Percentiles rank a stretch among this genome's conserved stretches.
These are phyloP conservation scores for Scopulariopsis brevicaulis DNA, from an alignment of 2,329 filamentous ascomycete species.

Conservation along the genomic window DNA sequence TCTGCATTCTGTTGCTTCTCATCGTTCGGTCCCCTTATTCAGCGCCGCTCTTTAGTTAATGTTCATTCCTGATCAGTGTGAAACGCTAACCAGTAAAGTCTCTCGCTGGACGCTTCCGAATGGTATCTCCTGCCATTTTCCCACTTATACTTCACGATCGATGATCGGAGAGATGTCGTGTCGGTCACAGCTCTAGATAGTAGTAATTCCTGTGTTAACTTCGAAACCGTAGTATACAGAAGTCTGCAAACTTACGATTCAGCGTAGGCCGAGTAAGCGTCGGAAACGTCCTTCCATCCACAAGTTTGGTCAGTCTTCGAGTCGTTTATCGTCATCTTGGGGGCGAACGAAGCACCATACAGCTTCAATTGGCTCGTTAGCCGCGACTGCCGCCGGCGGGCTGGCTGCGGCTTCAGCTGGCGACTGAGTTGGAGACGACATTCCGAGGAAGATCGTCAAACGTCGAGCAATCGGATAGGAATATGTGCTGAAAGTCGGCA, in stretches of 20 bases:
- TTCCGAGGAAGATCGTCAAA: too few species aligned
- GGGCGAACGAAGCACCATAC: neutral
- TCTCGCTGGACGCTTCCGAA: slow-evolving; percentile 24
- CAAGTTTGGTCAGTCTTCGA: neutral
- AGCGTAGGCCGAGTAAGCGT: neutral
- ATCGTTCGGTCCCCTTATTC: slow-evolving; percentile 14
- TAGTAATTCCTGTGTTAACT: neutral
- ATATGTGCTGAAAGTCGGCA: too few species aligned
- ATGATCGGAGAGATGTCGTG: slow-evolving; percentile 23
- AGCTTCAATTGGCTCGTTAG: too few species aligned
- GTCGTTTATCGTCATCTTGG: neutral
- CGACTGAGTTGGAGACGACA: too few species aligned
- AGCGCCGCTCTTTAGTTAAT: neutral
- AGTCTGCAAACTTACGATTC: neutral
- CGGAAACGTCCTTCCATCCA: neutral
- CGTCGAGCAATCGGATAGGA: too few species aligned
- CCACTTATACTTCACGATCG: slow-evolving; percentile 28
- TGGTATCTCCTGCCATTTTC: slow-evolving; percentile 37
- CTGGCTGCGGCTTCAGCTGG: too few species aligned
- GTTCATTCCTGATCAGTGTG: neutral
- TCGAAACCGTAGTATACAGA: neutral
- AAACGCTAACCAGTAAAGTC: slow-evolving; percentile 17
- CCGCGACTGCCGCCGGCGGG: too few species aligned
- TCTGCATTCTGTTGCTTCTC: slow-evolving; percentile 15
- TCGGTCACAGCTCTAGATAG: neutral